A percentile compares a stretch with the other conserved stretches of the same genome.
phyloP scores from a whole-genome alignment of 306 rosid species.

The Glycine tomentella region DNA sequence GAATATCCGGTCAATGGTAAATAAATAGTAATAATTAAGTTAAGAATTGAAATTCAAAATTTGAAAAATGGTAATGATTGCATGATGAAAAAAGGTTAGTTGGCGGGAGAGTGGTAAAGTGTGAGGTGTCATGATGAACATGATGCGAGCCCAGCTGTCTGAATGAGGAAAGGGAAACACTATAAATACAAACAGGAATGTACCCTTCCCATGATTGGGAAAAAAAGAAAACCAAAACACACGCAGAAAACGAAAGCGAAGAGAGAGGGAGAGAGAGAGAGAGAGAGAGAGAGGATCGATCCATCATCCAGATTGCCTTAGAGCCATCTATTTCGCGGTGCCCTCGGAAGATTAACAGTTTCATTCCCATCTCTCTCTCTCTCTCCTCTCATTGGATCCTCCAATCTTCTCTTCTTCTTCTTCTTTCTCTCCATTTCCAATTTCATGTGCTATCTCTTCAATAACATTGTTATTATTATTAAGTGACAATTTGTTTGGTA shows the following conservation, averaged over 20 bases:
- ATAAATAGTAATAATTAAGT: too few species aligned
- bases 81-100: background rate
- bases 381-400: background rate
- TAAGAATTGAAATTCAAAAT: background rate
- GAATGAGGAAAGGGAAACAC: background rate
- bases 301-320: background rate
- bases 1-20: too few species aligned
- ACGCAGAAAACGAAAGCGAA: too few species aligned
- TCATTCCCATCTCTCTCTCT: background rate
- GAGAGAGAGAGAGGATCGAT: too few species aligned
- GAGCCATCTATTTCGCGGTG: background rate
- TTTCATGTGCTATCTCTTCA: background rate
- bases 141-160: too few species aligned
- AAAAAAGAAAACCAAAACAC: background rate
- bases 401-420: constrained; percentile 8
- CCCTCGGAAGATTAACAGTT: background rate
- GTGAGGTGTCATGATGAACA: background rate
- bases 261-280: too few species aligned
- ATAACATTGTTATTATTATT: too few species aligned
- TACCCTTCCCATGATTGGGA: background rate
- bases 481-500: background rate
- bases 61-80: background rate
- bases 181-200: constrained; percentile 1
- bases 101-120: constrained; percentile 14
- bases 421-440: constrained; percentile 5